Conservation (phyloP, 345 rosid genomes). For the Pistacia vera region DNA sequence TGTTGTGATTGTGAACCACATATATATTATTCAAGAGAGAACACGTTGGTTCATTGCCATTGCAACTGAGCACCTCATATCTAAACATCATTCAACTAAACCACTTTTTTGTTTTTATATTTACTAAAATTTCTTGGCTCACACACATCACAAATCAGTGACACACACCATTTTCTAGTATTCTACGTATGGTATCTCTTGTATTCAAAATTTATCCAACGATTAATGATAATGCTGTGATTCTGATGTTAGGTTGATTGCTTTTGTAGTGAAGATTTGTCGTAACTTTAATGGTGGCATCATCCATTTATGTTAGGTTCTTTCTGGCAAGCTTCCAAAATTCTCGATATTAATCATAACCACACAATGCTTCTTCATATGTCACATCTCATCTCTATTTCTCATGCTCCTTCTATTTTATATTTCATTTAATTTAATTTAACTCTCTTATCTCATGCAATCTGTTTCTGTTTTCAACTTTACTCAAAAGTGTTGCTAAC, state of each 20-base stretch:
- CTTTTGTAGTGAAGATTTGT: slow-evolving; percentile 7
- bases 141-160: not conserved
- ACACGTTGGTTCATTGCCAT: slow-evolving; percentile 29
- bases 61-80: slow-evolving; percentile 35
- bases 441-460: not conserved
- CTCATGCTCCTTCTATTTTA: too few relatives aligned
- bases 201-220: not conserved
- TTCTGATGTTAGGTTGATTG: not conserved
- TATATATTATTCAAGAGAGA: too few relatives aligned
- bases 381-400: slow-evolving; percentile 1
- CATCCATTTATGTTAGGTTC: not conserved
- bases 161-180: slow-evolving; percentile 1
- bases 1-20: too few relatives aligned
- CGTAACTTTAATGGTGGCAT: slow-evolving; percentile 1
- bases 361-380: not conserved
- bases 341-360: not conserved
- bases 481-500: slow-evolving; percentile 19
- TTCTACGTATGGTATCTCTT: too few relatives aligned
- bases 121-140: not conserved
- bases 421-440: too few relatives aligned
- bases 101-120: slow-evolving; percentile 16
- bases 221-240: too few relatives aligned
- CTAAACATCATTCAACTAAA: slow-evolving; percentile 20
- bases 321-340: not conserved
- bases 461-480: slow-evolving; percentile 14